A percentile compares a stretch with the other conserved stretches of the same genome.
Evolutionary conservation across 805 yeast species (phyloP).

Genomic region (Pichia sporocuriosa): DNA sequence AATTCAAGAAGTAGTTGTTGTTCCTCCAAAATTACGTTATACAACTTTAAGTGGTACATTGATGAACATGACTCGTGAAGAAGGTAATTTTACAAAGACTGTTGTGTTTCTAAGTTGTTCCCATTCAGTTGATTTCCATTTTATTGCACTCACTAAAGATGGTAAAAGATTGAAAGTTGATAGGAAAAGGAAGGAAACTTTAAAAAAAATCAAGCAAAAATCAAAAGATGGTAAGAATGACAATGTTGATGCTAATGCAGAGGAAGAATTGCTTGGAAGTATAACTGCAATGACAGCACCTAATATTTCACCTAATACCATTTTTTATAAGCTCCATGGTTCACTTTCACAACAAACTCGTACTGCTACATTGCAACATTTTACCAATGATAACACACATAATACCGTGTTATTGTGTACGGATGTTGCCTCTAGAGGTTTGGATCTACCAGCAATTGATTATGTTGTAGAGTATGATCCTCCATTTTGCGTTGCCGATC

Average conservation of each 20-base stretch:
- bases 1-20: slow-evolving; percentile 69
- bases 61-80: slow-evolving; percentile 37
- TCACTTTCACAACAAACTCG: slow-evolving; percentile 80
- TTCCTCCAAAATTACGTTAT: slow-evolving; percentile 86
- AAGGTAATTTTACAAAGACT: slow-evolving; percentile 39
- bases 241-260: slow-evolving; percentile 9
- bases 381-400: slow-evolving; percentile 38
- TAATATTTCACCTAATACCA: slow-evolving; percentile 35
- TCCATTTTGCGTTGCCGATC: slow-evolving; percentile 90
- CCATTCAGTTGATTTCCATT: slow-evolving; percentile 94
- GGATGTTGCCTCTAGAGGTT: slow-evolving; percentile 96
- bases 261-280: slow-evolving; percentile 10
- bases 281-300: slow-evolving; percentile 49
- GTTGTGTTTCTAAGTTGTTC: slow-evolving; percentile 91
- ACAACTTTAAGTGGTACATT: slow-evolving; percentile 72
- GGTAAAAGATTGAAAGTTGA: slow-evolving; percentile 34
- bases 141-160: slow-evolving; percentile 58
- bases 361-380: slow-evolving; percentile 65
- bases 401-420: slow-evolving; percentile 78
- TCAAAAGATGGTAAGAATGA: slow-evolving; percentile 10
- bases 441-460: slow-evolving; percentile 82
- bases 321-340: slow-evolving; percentile 77
- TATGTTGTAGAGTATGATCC: slow-evolving; percentile 92
- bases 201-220: slow-evolving; percentile 21
- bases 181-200: slow-evolving; percentile 12